phyloP scores from a whole-genome alignment of 805 yeast genomes.

The Priceomyces haplophilus region DNA sequence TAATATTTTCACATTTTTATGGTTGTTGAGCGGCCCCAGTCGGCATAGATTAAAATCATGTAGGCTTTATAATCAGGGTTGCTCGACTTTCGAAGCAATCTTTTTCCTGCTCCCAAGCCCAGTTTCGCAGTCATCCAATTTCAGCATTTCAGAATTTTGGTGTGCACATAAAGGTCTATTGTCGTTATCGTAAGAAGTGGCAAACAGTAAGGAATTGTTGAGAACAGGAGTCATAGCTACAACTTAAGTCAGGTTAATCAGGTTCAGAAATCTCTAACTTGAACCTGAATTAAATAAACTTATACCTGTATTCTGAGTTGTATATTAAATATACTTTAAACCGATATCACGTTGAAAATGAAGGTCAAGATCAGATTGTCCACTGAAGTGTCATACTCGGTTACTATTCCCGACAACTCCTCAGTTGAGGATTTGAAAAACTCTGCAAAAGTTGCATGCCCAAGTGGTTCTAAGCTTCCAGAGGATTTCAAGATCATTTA shows the following conservation, averaged over 20 bases:
- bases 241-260: background rate
- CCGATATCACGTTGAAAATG: slow-evolving; percentile 28
- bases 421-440: slow-evolving; percentile 50
- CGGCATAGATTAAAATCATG: no score
- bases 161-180: slow-evolving; percentile 1
- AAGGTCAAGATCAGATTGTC: slow-evolving; percentile 48
- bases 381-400: slow-evolving; percentile 41
- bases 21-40: no score
- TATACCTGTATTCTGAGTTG: no score
- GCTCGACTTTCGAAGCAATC: no score
- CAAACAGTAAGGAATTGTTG: slow-evolving; percentile 1
- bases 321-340: no score
- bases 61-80: no score
- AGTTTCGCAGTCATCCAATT: slow-evolving; percentile 4
- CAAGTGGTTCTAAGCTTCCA: slow-evolving; percentile 31
- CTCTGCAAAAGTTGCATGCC: slow-evolving; percentile 44
- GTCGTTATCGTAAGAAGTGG: slow-evolving; percentile 1
- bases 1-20: no score
- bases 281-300: background rate
- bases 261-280: background rate
- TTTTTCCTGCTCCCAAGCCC: background rate
- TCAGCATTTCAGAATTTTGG: background rate
- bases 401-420: slow-evolving; percentile 51
- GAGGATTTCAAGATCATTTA: slow-evolving; percentile 36
- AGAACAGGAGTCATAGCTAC: background rate